Conservation (phyloP, 176 grass and related monocot genomes). For the Oryza punctata region DNA sequence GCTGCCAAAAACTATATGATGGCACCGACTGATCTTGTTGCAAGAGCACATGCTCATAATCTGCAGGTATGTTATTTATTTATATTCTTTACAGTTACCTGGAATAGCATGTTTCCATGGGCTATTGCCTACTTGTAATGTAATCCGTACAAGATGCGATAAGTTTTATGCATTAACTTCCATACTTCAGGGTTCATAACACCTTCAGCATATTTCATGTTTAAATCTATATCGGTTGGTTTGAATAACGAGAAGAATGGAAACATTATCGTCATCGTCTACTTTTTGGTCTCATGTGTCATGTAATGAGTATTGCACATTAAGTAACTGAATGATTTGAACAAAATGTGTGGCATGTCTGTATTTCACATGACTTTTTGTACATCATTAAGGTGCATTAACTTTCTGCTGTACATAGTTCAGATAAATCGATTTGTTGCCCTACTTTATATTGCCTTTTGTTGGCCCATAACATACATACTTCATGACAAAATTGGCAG, state of each 20-base stretch:
- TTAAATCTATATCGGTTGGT: not conserved
- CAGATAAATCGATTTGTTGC: not conserved
- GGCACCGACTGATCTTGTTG: constrained; percentile 80
- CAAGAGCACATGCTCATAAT: constrained; percentile 89
- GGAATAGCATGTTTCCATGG: not conserved
- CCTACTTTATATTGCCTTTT: not conserved
- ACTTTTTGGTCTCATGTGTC: not conserved
- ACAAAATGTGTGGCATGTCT: not conserved
- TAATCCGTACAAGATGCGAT: not conserved
- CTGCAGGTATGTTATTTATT: constrained; percentile 65
- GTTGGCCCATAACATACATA: not conserved
- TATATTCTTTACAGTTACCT: constrained; percentile 16
- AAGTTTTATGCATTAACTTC: not conserved
- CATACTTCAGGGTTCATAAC: not conserved
- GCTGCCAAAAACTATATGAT: constrained; percentile 66
- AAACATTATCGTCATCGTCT: constrained; percentile 4
- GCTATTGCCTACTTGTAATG: constrained; percentile 11
- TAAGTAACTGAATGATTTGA: constrained; percentile 9
- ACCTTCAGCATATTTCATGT: not conserved
- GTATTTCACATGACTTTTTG: not conserved
- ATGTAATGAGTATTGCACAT: constrained; percentile 1
- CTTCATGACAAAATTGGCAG: not conserved
- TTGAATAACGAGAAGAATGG: not conserved
- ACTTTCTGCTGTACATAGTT: not conserved
- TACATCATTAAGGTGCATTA: too few relatives aligned